Evolutionary conservation across 441 rosid genomes (phyloP), one percentile per base, ranked within the genome.

Genomic region (Adansonia gregorii): DNA sequence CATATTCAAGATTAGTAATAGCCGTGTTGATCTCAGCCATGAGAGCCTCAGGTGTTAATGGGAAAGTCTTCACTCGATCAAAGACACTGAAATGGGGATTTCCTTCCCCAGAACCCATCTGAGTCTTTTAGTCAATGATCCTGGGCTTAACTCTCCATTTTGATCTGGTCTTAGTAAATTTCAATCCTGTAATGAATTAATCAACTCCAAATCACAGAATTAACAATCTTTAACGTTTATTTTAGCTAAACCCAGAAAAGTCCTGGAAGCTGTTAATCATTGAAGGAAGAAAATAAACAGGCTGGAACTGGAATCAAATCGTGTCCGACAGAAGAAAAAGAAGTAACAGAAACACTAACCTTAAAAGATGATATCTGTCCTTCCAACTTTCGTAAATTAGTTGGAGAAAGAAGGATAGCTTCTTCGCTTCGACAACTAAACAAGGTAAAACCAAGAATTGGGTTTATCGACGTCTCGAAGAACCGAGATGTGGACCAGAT

Each of bases 1-100:
- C 81, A 48, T 79, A 82, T 82, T 92, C 96, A 68, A 92, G 86
- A 76, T 87, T 77, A 17, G 83, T 58, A 67, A 90, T 88, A 48
- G 92, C 88, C 8, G 85, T 22, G 79, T 88, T 83, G 63, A 90
- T 88, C 79, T 90, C 88, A 24, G 90, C 87, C 92, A 81, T 86
- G 14, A 92, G 84, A 81, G 82, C 79, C 55, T 90, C 89, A 11
- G 92, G 88, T 24, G 82, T 84, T 27, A 89, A 61, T 17, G 89
- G 84, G 17, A 84, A 68, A 8, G 22, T 76, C 79, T 84, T 86
- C 70, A 88, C 81, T 15, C 87, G 84, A 72, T 88, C 88, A 73
- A 86, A 88, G 3, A 90, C 89, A 58, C 82, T 85, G 90, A 92
- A 89, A 8, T 1, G 76, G 4, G 68, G 58, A 35, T 72, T 80